phyloP scores from a whole-genome alignment of 768 basidiomycete genomes.

The Leucosporidium creatinivorum region DNA sequence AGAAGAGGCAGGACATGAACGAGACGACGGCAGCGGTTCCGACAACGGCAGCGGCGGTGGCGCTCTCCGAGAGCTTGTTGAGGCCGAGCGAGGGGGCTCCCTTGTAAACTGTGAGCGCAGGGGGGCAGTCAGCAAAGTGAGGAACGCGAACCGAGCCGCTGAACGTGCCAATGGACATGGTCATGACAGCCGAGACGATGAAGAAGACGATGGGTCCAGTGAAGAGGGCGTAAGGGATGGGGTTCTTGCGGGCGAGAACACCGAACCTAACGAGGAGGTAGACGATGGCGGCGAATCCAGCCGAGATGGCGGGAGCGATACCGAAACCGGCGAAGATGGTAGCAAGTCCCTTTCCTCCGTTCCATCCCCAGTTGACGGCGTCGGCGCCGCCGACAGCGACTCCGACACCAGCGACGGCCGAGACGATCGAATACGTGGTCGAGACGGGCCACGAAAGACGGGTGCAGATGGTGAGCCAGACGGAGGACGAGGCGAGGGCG shows the following conservation, averaged over 20 bases:
- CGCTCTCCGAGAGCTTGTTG: constrained; percentile 37
- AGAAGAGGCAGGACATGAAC: constrained; percentile 43
- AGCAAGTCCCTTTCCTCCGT: constrained; percentile 29
- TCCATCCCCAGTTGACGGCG: constrained; percentile 46
- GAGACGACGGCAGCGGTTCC: constrained; percentile 41
- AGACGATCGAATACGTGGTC: constrained; percentile 47
- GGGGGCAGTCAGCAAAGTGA: background rate
- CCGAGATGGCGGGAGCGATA: constrained; percentile 41
- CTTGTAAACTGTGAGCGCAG: constrained; percentile 40
- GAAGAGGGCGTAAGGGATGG: constrained; percentile 39
- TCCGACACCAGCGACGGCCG: constrained; percentile 47
- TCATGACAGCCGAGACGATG: constrained; percentile 39
- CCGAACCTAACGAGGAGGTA: constrained; percentile 42
- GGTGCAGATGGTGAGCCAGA: constrained; percentile 44
- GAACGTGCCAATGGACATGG: constrained; percentile 41
- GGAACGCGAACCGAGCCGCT: background rate
- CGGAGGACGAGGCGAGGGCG: constrained; percentile 40
- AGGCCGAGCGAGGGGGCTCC: constrained; percentile 44
- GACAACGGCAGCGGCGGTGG: constrained; percentile 42
- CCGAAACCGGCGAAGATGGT: constrained; percentile 37
- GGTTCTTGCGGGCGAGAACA: constrained; percentile 42
- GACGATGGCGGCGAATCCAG: constrained; percentile 41
- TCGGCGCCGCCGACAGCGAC: constrained; percentile 42
- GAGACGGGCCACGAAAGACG: constrained; percentile 44
- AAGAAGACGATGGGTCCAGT: constrained; percentile 39